Conservation (phyloP, 164 flowering plant genomes). For the Kingdonia uniflora region DNA sequence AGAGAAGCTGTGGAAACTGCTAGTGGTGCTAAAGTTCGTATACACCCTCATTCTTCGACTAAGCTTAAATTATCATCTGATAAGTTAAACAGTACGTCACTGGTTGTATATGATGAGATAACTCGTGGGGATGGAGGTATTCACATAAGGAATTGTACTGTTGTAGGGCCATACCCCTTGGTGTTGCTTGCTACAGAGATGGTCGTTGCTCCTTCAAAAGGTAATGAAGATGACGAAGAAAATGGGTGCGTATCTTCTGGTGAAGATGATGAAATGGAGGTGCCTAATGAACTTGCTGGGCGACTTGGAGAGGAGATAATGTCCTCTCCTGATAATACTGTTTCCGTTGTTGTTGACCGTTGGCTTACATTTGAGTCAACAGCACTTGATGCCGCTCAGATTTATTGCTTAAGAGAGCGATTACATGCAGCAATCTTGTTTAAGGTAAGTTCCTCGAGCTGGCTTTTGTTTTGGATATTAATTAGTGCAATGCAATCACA, state of each 20-base stretch:
- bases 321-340: conserved; percentile 72
- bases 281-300: conserved; percentile 12
- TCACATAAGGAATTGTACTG: conserved; percentile 50
- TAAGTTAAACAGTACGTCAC: conserved; percentile 19
- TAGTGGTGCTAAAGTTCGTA: conserved; percentile 52
- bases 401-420: conserved; percentile 85
- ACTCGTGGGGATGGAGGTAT: conserved; percentile 69
- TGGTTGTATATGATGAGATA: conserved; percentile 71
- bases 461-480: background rate
- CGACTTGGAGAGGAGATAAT: conserved; percentile 35
- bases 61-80: conserved; percentile 24
- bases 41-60: conserved; percentile 45
- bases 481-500: background rate
- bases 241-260: conserved; percentile 17
- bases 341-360: conserved; percentile 62
- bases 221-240: conserved; percentile 27
- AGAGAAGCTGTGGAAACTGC: conserved; percentile 48
- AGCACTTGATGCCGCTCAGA: conserved; percentile 82
- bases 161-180: conserved; percentile 71
- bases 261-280: conserved; percentile 32
- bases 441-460: conserved; percentile 38
- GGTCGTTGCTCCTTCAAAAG: conserved; percentile 57
- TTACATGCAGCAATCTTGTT: conserved; percentile 64
- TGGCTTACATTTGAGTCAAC: conserved; percentile 71
- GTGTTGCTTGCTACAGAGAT: conserved; percentile 71